These are phyloP conservation scores for Pestalotiopsis sp. DNA, from an alignment of 2,329 filamentous ascomycete genomes.

Conservation along the genomic window DNA sequence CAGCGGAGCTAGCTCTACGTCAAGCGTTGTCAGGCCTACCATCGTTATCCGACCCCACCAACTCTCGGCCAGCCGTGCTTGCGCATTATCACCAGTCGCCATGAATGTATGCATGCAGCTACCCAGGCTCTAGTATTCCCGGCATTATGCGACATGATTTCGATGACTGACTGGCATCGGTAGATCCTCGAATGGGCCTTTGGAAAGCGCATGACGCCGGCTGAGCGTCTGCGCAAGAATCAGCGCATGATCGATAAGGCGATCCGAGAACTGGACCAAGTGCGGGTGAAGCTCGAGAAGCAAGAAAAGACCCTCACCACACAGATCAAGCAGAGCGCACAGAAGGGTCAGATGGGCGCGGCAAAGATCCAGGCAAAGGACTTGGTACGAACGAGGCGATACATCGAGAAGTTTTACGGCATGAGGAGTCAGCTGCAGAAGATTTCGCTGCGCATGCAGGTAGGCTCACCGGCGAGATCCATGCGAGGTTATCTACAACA, in stretches of 20 bases:
- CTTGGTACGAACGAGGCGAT: constrained; percentile 87
- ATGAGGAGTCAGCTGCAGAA: constrained; percentile 98
- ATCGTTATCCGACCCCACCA: not conserved
- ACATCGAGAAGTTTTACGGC: constrained; percentile 97
- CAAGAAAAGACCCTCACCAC: constrained; percentile 96
- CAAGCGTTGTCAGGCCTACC: not conserved
- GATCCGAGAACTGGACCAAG: constrained; percentile 92
- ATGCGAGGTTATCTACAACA: not conserved
- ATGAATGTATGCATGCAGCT: constrained; percentile 12
- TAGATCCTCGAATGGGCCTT: constrained; percentile 99
- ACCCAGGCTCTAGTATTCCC: not conserved
- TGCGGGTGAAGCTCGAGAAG: constrained; percentile 93
- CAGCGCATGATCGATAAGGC: constrained; percentile 97
- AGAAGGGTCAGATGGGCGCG: constrained; percentile 97
- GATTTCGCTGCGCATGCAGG: constrained; percentile 92
- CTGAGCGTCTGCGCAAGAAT: constrained; percentile 88
- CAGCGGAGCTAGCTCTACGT: not conserved
- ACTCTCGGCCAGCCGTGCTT: not conserved
- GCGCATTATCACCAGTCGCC: not conserved
- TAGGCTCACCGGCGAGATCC: constrained; percentile 37
- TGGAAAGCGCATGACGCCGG: constrained; percentile 97
- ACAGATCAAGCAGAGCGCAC: constrained; percentile 97
- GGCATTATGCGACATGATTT: not conserved
- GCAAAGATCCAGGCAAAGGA: constrained; percentile 99
- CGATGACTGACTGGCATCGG: not conserved